Base-by-base conservation (phyloP, 768 basidiomycete genomes). In the Pleurotus tuoliensis region DNA sequence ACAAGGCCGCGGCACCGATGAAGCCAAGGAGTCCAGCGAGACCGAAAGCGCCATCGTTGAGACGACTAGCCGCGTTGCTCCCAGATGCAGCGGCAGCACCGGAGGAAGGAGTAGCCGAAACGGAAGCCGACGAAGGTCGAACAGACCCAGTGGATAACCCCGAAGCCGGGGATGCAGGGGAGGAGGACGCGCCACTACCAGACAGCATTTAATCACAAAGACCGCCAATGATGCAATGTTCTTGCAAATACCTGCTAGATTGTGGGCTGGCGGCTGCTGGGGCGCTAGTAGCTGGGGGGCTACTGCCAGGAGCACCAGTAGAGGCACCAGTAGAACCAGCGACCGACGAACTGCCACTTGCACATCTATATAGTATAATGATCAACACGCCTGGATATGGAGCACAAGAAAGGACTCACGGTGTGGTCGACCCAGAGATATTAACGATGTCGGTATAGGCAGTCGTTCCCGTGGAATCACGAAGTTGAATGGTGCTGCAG, bases 401-500 rank as follows among this genome's bases (percentile, higher is more conserved):
- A 4, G 30, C 30, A 40, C 3, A 12, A 27, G 3, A 34, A 46
- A 15, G 50, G 3, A n/a, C 45, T 49, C 16, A 57, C 27, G 24
- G 44, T 15, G 48, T 44, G 18, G 9, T 20, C n/a, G 38, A 13
- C 34, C 13, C 18, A 47, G 55, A 9, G 47, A 58, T 43, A 45
- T 20, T 80, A 30, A 83, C 71, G 2, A 73, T 69, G 50, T 82
- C 81, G 12, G 81, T 80, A 69, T 76, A 90, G 5, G 75, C 81
- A 7, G 62, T 66, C 1, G 65, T 13, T 13, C 88, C 88, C 12
- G 81, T 80, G 63, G 68, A 69, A 59, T 90, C 88, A 70, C 83
- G 86, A 60, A 87, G 57, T 11, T 64, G 64, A 34, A 81, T 61
- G n/a, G 80, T 79, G 61, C 88, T 90, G 50, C 11, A 60, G 16